Evolutionary conservation across 1,284 basidiomycete species (phyloP).

Genomic region (Fomitopsis palustris): DNA sequence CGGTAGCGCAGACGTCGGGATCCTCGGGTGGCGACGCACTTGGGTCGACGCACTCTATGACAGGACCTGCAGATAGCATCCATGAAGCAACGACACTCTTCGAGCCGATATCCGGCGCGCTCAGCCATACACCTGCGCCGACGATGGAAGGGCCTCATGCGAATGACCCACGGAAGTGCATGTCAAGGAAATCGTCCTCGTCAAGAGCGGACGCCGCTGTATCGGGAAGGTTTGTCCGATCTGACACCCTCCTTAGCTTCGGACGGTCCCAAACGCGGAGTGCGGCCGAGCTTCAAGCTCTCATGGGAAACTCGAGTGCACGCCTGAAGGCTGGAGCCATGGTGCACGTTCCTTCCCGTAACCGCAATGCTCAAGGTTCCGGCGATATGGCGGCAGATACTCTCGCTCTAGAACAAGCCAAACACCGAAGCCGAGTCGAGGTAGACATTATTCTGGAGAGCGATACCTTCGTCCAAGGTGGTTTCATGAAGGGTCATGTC

Average conservation of each 20-base stretch:
- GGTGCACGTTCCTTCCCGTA: slow-evolving; percentile 30
- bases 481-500: slow-evolving; percentile 70
- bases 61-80: not conserved
- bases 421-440: slow-evolving; percentile 73
- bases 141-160: not conserved
- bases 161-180: not conserved
- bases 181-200: not conserved
- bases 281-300: slow-evolving; percentile 51
- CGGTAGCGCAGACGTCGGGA: not conserved
- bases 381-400: slow-evolving; percentile 8
- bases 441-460: slow-evolving; percentile 81
- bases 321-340: slow-evolving; percentile 52
- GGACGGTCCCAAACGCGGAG: slow-evolving; percentile 43
- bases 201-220: not conserved
- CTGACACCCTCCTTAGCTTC: slow-evolving; percentile 50
- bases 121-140: not conserved
- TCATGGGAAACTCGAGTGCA: slow-evolving; percentile 58
- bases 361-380: slow-evolving; percentile 16
- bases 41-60: not conserved
- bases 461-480: slow-evolving; percentile 81
- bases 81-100: not conserved
- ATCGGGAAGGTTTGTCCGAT: slow-evolving; percentile 33
- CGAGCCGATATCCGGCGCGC: not conserved
- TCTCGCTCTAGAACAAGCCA: slow-evolving; percentile 59
- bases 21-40: not conserved